A percentile compares a stretch with the other conserved stretches of the same genome.
phyloP scores from a whole-genome alignment of 108 stramenopile species.

The Pseudonitzschia multistriata region DNA sequence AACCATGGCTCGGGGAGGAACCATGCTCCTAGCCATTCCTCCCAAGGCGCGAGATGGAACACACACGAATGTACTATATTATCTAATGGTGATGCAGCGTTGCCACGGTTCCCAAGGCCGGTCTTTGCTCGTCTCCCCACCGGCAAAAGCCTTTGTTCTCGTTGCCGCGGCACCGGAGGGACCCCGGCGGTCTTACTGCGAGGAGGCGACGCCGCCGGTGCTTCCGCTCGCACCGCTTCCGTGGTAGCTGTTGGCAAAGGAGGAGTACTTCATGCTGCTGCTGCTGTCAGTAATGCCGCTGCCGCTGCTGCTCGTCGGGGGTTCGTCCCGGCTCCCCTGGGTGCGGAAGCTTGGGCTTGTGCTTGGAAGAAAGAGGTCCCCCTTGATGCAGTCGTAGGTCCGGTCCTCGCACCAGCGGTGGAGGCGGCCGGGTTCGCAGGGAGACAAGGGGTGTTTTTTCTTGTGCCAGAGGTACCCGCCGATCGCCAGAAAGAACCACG shows the following conservation, averaged over 20 bases:
- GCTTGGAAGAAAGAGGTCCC: not conserved
- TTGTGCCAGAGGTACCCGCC: not conserved
- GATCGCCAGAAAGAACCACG: not conserved
- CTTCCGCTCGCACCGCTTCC: not conserved
- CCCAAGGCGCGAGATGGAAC: no score
- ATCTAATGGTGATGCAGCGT: no score
- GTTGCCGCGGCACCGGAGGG: no score
- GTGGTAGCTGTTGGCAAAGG: not conserved
- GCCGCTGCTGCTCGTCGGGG: not conserved
- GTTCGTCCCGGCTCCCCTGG: not conserved
- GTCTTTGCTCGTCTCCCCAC: no score
- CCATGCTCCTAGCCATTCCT: no score
- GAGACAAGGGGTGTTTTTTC: not conserved
- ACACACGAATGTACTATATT: no score
- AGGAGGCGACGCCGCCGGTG: not conserved
- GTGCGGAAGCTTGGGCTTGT: no score
- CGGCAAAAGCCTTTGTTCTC: no score
- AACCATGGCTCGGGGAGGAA: no score
- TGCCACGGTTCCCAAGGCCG: no score
- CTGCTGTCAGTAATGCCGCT: not conserved
- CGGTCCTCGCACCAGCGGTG: not conserved
- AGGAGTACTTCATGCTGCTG: not conserved
- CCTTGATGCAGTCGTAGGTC: not conserved
- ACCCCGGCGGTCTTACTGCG: not conserved
- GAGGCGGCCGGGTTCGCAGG: not conserved